These are phyloP conservation scores for Pestalotiopsis sp. DNA, from an alignment of 2,329 filamentous ascomycete genomes.

Conservation along the genomic window DNA sequence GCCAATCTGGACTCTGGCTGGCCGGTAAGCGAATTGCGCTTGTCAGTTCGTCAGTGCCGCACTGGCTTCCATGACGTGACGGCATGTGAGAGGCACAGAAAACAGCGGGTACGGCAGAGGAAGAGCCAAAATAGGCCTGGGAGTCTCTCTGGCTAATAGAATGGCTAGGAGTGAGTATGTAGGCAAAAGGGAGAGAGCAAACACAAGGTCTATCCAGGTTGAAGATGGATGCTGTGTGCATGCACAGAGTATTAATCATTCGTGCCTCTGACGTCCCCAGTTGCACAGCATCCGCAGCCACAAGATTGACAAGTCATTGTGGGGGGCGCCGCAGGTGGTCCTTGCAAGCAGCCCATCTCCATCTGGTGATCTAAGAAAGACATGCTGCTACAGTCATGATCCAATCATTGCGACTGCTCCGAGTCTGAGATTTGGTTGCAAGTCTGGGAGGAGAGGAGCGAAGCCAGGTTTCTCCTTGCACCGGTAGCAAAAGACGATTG, in stretches of 20 bases:
- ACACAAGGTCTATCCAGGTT: not conserved
- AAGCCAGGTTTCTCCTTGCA: not conserved
- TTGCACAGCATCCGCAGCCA: not conserved
- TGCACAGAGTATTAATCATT: too few species aligned
- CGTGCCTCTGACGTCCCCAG: not conserved
- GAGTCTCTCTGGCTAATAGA: not conserved
- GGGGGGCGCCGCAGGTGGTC: not conserved
- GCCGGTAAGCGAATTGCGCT: not conserved
- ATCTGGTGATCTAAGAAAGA: not conserved
- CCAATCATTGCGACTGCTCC: not conserved
- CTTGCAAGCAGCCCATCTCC: not conserved
- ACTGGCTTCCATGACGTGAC: not conserved
- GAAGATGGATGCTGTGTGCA: not conserved
- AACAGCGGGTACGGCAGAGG: not conserved
- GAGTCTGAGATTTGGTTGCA: not conserved
- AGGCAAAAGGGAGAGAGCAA: not conserved
- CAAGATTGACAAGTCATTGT: not conserved
- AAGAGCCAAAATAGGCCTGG: not conserved
- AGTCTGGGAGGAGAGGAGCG: not conserved
- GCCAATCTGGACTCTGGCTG: not conserved
- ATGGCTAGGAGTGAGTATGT: not conserved
- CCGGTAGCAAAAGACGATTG: not conserved
- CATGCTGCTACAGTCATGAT: not conserved
- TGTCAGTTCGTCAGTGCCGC: not conserved
- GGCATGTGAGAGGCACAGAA: not conserved